Evolutionary conservation across 495 filamentous ascomycete genomes (phyloP), one percentile per base, ranked within the genome.

Genomic region (Acidiella bohemica): DNA sequence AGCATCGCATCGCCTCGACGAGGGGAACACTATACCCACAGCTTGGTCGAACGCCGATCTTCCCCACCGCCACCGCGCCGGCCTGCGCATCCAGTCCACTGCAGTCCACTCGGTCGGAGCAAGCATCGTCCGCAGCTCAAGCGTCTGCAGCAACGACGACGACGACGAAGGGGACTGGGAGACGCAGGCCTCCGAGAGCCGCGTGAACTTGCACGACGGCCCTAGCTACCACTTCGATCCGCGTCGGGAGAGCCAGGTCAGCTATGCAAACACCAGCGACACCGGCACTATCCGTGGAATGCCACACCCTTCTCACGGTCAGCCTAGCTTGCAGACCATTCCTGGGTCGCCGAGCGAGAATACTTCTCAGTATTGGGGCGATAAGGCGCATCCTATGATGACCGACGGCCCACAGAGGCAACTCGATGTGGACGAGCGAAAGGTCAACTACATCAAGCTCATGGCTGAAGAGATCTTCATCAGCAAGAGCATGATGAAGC

Each of bases 31-130:
- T 17, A 43, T 43, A 4, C 41, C 41, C 2, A 11, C 14, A 5
- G 11, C 21, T 10, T 43, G 41, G 41, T 43, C 41, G 13, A 36
- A 43, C 21, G 32, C 23, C 5, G 41, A 43, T 22, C 20, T 43
- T 2, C 30, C 28, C 9, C 20, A 8, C 10, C 28, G 28, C 14
- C n/a, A 21, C 12, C 32, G 18, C 11, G 32, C 32, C 3, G 20
- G 32, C 13, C 32, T 34, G 5, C 4, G 3, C 4, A 18, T 17
- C 32, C 32, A 5, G 20, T 13, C 5, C 5, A 4, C 32, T 34
- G 32, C n/a, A n/a, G n/a, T n/a, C n/a, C n/a, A n/a, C n/a, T n/a
- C n/a, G n/a, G n/a, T n/a, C n/a, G n/a, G n/a, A n/a, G n/a, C n/a
- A n/a, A n/a, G n/a, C n/a, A n/a, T n/a, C n/a, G n/a, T n/a, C 20